A percentile compares a stretch with the other conserved stretches of the same genome.
Conservation (phyloP, 768 basidiomycete genomes). For the Lactarius evosmus region DNA sequence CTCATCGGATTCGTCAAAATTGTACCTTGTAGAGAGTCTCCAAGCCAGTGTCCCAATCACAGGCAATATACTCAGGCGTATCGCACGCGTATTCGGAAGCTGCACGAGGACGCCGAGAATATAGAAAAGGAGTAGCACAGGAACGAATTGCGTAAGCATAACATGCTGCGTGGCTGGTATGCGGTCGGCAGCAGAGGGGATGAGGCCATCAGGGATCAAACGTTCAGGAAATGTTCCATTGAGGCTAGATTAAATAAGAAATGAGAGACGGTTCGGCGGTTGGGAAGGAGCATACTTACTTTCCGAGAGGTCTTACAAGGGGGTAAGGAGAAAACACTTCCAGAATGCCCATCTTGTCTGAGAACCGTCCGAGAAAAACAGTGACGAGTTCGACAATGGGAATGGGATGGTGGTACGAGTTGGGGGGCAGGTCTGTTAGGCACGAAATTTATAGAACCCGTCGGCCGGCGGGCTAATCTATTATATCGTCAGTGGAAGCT, state of each 20-base stretch:
- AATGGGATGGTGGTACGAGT: not conserved
- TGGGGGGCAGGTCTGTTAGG: too few species aligned
- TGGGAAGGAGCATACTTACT: slow-evolving; percentile 1
- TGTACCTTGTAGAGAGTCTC: slow-evolving; percentile 43
- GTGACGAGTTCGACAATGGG: not conserved
- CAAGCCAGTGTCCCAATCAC: slow-evolving; percentile 45
- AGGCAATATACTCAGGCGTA: slow-evolving; percentile 49
- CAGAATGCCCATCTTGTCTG: slow-evolving; percentile 14
- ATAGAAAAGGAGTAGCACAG: slow-evolving; percentile 47
- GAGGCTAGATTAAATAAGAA: slow-evolving; percentile 4
- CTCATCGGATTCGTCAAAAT: slow-evolving; percentile 38
- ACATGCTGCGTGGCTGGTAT: slow-evolving; percentile 6
- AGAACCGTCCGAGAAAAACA: not conserved
- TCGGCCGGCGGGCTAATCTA: not conserved
- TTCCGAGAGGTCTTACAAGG: not conserved
- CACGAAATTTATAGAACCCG: not conserved
- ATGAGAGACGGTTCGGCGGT: not conserved
- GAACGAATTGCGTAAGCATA: slow-evolving; percentile 39
- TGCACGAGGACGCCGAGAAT: slow-evolving; percentile 52
- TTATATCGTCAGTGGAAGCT: not conserved
- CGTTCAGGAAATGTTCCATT: slow-evolving; percentile 13
- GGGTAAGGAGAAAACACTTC: slow-evolving; percentile 4
- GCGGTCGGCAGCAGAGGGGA: slow-evolving; percentile 16
- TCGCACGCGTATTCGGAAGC: slow-evolving; percentile 41
- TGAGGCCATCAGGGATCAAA: slow-evolving; percentile 13